Conservation (phyloP, 2,329 filamentous ascomycete species). For the Kalaharituber pfeilii region DNA sequence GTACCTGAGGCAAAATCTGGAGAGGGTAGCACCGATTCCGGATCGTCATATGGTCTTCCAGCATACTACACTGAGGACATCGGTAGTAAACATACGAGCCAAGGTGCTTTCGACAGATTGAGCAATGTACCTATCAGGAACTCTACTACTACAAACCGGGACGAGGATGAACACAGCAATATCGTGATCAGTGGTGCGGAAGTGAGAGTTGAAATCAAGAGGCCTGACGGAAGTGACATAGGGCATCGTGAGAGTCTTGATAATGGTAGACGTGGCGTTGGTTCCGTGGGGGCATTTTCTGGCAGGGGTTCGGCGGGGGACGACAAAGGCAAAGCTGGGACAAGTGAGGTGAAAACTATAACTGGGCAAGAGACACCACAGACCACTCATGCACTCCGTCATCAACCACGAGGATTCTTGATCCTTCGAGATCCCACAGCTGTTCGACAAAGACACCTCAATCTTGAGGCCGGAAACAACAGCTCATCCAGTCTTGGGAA, state of each 20-base stretch:
- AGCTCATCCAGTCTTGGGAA: not conserved
- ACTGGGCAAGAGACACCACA: no score
- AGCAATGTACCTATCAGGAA: not conserved
- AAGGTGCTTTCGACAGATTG: not conserved
- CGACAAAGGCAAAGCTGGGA: no score
- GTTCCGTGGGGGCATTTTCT: no score
- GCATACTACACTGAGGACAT: not conserved
- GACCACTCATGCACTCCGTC: no score
- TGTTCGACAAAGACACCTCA: no score
- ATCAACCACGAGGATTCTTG: no score
- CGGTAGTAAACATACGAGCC: not conserved
- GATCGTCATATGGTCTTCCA: not conserved
- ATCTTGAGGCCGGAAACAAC: no score
- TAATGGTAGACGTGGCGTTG: no score
- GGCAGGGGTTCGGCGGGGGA: no score
- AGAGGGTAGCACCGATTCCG: not conserved
- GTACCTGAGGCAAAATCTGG: not conserved
- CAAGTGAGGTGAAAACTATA: no score
- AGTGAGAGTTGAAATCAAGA: not conserved
- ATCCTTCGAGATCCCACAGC: no score
- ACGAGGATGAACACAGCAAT: not conserved
- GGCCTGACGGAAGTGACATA: not conserved
- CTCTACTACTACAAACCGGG: not conserved
- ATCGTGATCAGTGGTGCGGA: not conserved
- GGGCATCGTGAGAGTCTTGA: no score